phyloP scores from a whole-genome alignment of 805 yeast species.

The Tetrapisispora iriomotensis region DNA sequence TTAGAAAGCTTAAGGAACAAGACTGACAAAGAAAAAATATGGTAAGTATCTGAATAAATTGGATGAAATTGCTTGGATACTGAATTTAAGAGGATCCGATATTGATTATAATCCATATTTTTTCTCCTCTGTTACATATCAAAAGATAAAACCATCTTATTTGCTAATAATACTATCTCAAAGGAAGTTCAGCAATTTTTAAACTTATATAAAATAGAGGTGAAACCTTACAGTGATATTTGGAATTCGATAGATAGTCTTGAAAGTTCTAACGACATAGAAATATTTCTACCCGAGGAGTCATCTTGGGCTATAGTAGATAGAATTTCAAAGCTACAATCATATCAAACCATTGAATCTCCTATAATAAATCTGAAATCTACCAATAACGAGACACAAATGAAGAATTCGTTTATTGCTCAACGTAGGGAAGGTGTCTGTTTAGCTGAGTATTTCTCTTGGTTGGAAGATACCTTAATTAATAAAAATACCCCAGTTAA shows the following conservation, averaged over 20 bases:
- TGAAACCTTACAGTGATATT: conserved; percentile 46
- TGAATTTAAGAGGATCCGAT: conserved; percentile 76
- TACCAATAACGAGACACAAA: conserved; percentile 62
- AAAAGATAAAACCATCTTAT: conserved; percentile 39
- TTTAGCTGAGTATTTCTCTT: conserved; percentile 59
- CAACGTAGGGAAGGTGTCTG: conserved; percentile 81
- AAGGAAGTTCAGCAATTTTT: conserved; percentile 33
- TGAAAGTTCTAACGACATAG: conserved; percentile 1
- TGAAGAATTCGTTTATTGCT: conserved; percentile 58
- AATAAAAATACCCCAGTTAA: conserved; percentile 35
- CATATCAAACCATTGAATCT: conserved; percentile 36
- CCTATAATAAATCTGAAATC: conserved; percentile 63
- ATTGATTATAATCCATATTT: conserved; percentile 82
- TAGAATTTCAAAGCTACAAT: conserved; percentile 30
- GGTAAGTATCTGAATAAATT: conserved; percentile 33
- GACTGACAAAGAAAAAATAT: conserved; percentile 30
- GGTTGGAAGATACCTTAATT: conserved; percentile 59
- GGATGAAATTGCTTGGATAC: conserved; percentile 86
- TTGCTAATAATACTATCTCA: conserved; percentile 39
- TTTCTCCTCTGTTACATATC: conserved; percentile 46
- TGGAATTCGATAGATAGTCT: conserved; percentile 47
- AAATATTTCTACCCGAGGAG: conserved; percentile 42
- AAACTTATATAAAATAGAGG: conserved; percentile 33
- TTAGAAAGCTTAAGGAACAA: too few species aligned
- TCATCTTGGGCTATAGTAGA: conserved; percentile 58